Conservation (phyloP, 2,329 filamentous ascomycete genomes). For the Amauroascus verrucosus region DNA sequence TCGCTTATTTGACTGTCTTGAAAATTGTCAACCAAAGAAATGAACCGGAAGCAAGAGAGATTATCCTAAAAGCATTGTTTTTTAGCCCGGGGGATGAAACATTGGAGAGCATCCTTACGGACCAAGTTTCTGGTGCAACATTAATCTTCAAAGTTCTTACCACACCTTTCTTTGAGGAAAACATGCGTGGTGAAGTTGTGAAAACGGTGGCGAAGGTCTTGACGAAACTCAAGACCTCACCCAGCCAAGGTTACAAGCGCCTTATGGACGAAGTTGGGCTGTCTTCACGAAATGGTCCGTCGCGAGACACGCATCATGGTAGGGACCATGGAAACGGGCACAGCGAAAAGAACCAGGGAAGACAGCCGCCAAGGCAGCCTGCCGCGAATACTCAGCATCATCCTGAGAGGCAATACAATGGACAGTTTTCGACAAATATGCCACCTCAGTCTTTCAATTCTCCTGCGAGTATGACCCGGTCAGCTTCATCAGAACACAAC, state of each 20-base stretch:
- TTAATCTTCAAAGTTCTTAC: conserved; percentile 98
- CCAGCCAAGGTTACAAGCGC: conserved; percentile 92
- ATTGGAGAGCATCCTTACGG: conserved; percentile 79
- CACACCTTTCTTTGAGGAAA: conserved; percentile 93
- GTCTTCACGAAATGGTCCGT: conserved; percentile 42
- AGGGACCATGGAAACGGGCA: conserved; percentile 30
- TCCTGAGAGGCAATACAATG: conserved; percentile 35
- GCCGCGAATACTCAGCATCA: conserved; percentile 27
- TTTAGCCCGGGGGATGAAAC: conserved; percentile 79
- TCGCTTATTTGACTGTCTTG: conserved; percentile 89
- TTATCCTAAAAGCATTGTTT: conserved; percentile 81
- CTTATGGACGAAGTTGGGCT: conserved; percentile 97
- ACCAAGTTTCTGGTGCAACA: conserved; percentile 85
- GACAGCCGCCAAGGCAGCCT: conserved; percentile 35
- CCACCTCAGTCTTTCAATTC: conserved; percentile 29
- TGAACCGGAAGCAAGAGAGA: conserved; percentile 83
- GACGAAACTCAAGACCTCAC: conserved; percentile 80
- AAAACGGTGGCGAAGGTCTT: conserved; percentile 88
- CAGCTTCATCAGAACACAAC: conserved; percentile 29
- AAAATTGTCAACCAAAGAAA: conserved; percentile 98
- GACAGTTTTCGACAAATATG: conserved; percentile 30
- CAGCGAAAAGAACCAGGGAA: conserved; percentile 34
- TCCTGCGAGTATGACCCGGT: conserved; percentile 22
- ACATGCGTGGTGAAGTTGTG: conserved; percentile 73
- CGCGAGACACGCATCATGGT: conserved; percentile 29